phyloP scores from a whole-genome alignment of 768 basidiomycete species.

The Calocybe cyanea region DNA sequence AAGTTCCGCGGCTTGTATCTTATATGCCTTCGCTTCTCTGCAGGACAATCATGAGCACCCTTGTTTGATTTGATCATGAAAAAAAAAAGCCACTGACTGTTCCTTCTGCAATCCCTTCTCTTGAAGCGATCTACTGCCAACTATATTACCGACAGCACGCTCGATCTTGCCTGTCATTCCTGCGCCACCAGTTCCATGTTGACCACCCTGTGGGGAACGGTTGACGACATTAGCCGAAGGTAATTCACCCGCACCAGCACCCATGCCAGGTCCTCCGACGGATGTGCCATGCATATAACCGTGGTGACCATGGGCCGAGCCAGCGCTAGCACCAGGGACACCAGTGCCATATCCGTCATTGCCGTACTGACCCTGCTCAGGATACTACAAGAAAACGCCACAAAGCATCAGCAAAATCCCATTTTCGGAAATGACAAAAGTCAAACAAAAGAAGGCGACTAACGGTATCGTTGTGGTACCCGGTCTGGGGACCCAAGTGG shows the following conservation, averaged over 20 bases:
- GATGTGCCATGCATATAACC: neutral
- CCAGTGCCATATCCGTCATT: conserved; percentile 1
- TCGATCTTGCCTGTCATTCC: conserved; percentile 44
- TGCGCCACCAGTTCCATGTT: conserved; percentile 26
- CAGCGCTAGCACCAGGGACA: no score
- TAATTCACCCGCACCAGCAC: conserved; percentile 10
- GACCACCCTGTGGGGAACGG: conserved; percentile 14
- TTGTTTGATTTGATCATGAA: neutral
- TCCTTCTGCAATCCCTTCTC: conserved; percentile 50
- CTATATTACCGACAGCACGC: conserved; percentile 37
- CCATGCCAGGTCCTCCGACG: conserved; percentile 7
- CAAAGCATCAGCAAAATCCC: no score
- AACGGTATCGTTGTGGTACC: neutral
- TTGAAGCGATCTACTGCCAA: conserved; percentile 45
- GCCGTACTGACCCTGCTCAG: neutral
- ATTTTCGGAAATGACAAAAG: no score
- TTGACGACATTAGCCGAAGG: conserved; percentile 20
- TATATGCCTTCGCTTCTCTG: conserved; percentile 43
- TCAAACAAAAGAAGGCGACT: no score
- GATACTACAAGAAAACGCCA: no score
- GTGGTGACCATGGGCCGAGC: neutral
- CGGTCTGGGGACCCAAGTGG: neutral
- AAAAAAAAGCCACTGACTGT: conserved; percentile 24
- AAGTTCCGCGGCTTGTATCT: conserved; percentile 44
- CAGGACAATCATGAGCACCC: neutral